Percentiles rank a stretch among this genome's conserved stretches.
phyloP scores from a whole-genome alignment of 1,284 basidiomycete species.

The Malassezia sympodialis region DNA sequence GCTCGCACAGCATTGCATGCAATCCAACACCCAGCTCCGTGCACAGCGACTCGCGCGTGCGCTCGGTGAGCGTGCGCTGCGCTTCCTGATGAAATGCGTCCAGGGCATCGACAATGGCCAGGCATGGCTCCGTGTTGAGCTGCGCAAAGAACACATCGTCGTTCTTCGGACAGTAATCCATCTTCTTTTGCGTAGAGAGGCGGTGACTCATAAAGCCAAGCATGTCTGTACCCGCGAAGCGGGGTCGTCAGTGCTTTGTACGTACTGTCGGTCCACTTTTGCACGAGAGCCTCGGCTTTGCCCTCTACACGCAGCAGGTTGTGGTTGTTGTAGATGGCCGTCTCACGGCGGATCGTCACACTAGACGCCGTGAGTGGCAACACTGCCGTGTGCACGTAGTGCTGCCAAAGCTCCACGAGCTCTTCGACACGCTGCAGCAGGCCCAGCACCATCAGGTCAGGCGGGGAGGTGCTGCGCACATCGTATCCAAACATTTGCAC shows the following conservation, averaged over 20 bases:
- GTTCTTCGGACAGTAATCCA: slow-evolving; percentile 86
- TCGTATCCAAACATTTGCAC: slow-evolving; percentile 65
- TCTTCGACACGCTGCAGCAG: slow-evolving; percentile 72
- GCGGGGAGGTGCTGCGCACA: slow-evolving; percentile 26
- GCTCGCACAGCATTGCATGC: slow-evolving; percentile 84
- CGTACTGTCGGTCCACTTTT: slow-evolving; percentile 63
- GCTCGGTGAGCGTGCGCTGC: slow-evolving; percentile 1
- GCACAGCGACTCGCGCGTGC: slow-evolving; percentile 81
- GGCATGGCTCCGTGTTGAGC: slow-evolving; percentile 88
- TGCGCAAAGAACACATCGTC: slow-evolving; percentile 80
- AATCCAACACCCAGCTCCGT: slow-evolving; percentile 89
- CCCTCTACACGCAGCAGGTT: slow-evolving; percentile 77
- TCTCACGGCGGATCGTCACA: slow-evolving; percentile 80
- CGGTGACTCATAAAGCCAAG: slow-evolving; percentile 54
- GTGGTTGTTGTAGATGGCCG: slow-evolving; percentile 86
- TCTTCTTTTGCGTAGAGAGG: slow-evolving; percentile 84
- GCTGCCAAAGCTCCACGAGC: slow-evolving; percentile 90
- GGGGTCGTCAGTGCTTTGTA: background rate
- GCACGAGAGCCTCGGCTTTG: slow-evolving; percentile 69
- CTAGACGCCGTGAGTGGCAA: slow-evolving; percentile 76
- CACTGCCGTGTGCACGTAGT: slow-evolving; percentile 82
- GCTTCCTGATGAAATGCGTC: slow-evolving; percentile 62
- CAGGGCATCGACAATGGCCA: slow-evolving; percentile 74
- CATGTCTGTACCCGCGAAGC: slow-evolving; percentile 21
- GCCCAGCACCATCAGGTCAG: slow-evolving; percentile 52